These are phyloP conservation scores for Fragilaria radians DNA, from an alignment of 108 stramenopile genomes.

Conservation along the genomic window DNA sequence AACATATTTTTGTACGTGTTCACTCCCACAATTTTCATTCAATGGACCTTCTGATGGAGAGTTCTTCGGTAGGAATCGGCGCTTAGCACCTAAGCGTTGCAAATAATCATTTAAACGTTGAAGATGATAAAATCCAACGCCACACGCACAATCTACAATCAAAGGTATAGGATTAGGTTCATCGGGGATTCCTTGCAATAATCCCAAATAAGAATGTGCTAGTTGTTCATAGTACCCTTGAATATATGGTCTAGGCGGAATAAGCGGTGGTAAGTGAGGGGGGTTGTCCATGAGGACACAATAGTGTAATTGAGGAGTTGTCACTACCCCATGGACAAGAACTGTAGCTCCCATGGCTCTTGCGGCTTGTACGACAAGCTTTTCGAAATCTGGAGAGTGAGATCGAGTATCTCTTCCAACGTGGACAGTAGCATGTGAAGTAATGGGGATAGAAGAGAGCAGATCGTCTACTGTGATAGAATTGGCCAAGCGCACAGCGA, in stretches of 20 bases:
- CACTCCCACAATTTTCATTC: conserved; percentile 92
- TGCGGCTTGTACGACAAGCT: conserved; percentile 48
- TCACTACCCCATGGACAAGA: conserved; percentile 79
- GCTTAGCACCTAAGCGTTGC: conserved; percentile 9
- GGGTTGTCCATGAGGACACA: conserved; percentile 78
- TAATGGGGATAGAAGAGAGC: conserved; percentile 14
- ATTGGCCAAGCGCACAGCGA: conserved; percentile 67
- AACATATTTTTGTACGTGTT: conserved; percentile 88
- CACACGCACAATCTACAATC: conserved; percentile 87
- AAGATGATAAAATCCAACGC: conserved; percentile 77
- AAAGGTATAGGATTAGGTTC: conserved; percentile 19
- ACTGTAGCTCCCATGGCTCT: conserved; percentile 55
- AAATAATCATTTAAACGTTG: conserved; percentile 30
- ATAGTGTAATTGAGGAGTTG: conserved; percentile 94
- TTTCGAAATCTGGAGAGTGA: conserved; percentile 61
- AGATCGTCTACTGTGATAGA: conserved; percentile 28
- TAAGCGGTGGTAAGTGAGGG: conserved; percentile 40
- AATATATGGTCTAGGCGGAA: conserved; percentile 54
- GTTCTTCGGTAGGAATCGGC: conserved; percentile 43
- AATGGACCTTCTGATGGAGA: conserved; percentile 62
- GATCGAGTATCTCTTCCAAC: conserved; percentile 87
- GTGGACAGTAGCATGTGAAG: conserved; percentile 27
- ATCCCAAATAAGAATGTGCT: conserved; percentile 55
- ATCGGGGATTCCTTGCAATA: conserved; percentile 32
- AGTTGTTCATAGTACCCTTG: conserved; percentile 77